These are phyloP conservation scores for Phytophthora tentaculata DNA, from an alignment of 352 stramenopile genomes.

Conservation along the genomic window DNA sequence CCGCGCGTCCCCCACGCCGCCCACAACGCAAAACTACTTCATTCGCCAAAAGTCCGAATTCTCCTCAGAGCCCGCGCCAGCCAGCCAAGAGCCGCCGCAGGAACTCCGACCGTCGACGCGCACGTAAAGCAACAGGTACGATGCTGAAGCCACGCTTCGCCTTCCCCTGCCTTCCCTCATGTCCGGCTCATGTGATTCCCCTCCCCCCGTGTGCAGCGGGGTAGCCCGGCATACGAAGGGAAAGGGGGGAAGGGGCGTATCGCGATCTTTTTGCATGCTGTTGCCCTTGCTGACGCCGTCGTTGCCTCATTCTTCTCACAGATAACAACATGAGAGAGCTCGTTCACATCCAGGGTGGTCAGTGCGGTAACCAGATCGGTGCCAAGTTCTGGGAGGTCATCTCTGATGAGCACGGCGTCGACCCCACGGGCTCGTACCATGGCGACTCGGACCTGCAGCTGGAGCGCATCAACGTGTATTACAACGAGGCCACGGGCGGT, in stretches of 20 bases:
- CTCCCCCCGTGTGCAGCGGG: constrained; percentile 5
- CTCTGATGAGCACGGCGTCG: constrained; percentile 96
- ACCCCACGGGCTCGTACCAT: constrained; percentile 92
- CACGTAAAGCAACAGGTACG: constrained; percentile 57
- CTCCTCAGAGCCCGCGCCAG: constrained; percentile 73
- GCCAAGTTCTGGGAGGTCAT: constrained; percentile 99
- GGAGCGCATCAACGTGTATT: constrained; percentile 99
- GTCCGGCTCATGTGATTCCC: neutral
- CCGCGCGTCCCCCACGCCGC: constrained; percentile 24
- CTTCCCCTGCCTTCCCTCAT: neutral
- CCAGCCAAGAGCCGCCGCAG: constrained; percentile 68
- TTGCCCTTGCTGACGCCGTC: constrained; percentile 15
- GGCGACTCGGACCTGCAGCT: constrained; percentile 97
- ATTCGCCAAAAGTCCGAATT: constrained; percentile 89
- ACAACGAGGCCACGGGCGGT: constrained; percentile 97
- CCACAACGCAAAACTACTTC: constrained; percentile 53
- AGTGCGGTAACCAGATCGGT: constrained; percentile 99
- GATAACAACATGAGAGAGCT: constrained; percentile 93
- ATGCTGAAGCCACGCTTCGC: constrained; percentile 3
- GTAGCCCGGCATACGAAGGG: constrained; percentile 24
- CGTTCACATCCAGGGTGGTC: constrained; percentile 98
- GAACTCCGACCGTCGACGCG: constrained; percentile 30
- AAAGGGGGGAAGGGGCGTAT: constrained; percentile 23
- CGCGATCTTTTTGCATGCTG: constrained; percentile 30
- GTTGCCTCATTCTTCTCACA: constrained; percentile 12